phyloP scores from a whole-genome alignment of 768 basidiomycete genomes.

The Russula sp. region DNA sequence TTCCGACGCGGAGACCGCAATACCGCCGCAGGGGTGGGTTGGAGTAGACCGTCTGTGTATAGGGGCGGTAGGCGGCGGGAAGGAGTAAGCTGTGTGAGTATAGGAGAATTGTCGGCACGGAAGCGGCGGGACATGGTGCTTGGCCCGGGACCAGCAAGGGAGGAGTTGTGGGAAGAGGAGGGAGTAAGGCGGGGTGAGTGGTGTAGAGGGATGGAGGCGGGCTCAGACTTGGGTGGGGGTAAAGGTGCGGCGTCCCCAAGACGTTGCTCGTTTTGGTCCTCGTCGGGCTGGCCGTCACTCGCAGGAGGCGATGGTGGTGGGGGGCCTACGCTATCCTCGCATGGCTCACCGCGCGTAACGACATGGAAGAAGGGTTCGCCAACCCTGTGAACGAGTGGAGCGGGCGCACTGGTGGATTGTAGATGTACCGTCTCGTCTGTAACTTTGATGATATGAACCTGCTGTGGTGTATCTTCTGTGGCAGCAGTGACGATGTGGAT shows the following conservation, averaged over 20 bases:
- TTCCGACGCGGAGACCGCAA: slow-evolving; percentile 58
- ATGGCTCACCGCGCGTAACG: slow-evolving; percentile 29
- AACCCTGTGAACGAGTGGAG: slow-evolving; percentile 39
- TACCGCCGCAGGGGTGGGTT: slow-evolving; percentile 43
- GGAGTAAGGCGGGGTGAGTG: slow-evolving; percentile 20
- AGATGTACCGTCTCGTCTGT: slow-evolving; percentile 48
- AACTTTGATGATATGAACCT: slow-evolving; percentile 55
- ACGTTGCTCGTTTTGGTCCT: slow-evolving; percentile 6
- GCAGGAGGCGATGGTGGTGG: slow-evolving; percentile 56
- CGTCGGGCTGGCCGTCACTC: slow-evolving; percentile 37
- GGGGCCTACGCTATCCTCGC: slow-evolving; percentile 44
- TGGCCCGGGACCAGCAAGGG: slow-evolving; percentile 26
- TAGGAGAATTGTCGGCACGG: slow-evolving; percentile 31
- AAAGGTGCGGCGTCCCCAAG: neutral
- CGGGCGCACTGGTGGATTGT: slow-evolving; percentile 38
- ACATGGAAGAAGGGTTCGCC: slow-evolving; percentile 39
- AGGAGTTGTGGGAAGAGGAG: slow-evolving; percentile 25
- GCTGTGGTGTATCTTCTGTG: slow-evolving; percentile 40
- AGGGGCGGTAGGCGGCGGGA: slow-evolving; percentile 33
- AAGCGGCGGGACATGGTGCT: slow-evolving; percentile 25
- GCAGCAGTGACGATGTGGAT: slow-evolving; percentile 36
- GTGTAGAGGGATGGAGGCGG: neutral
- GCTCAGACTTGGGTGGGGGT: slow-evolving; percentile 19
- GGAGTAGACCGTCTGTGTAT: slow-evolving; percentile 49
- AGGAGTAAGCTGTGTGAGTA: slow-evolving; percentile 32